Conservation (phyloP, 805 yeast species). For the Kluyveromyces dobzhanskii region DNA sequence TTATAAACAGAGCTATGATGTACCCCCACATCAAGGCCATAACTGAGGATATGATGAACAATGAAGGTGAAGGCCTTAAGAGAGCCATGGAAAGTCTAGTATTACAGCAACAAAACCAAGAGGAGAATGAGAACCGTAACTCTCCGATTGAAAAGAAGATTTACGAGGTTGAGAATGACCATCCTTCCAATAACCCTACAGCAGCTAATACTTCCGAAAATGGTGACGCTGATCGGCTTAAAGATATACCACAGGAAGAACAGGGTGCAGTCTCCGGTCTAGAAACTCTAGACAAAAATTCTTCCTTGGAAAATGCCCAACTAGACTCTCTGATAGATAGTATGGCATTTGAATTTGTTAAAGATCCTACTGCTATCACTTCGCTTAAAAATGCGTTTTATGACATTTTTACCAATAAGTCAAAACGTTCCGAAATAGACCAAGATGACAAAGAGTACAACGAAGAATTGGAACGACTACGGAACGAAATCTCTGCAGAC, state of each 20-base stretch:
- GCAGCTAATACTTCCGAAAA: no score
- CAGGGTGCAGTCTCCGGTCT: no score
- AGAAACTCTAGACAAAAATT: no score
- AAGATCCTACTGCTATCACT: background rate
- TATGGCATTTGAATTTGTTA: background rate
- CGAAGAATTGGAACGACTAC: conserved; percentile 3
- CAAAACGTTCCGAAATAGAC: background rate
- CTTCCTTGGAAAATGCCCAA: background rate
- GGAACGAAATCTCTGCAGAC: conserved; percentile 4
- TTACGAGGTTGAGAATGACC: no score
- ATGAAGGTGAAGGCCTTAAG: conserved; percentile 70
- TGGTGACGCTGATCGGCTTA: no score
- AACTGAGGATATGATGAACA: conserved; percentile 71
- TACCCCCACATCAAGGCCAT: conserved; percentile 45
- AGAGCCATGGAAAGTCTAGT: conserved; percentile 75
- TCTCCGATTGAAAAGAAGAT: no score
- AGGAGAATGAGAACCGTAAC: no score
- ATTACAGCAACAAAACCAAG: conserved; percentile 29
- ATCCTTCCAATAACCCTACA: no score
- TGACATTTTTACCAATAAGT: background rate
- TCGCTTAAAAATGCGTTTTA: background rate
- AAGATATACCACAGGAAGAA: no score
- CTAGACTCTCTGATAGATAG: background rate
- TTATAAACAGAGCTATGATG: conserved; percentile 25
- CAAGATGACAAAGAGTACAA: background rate